Evolutionary conservation across 805 yeast species (phyloP).

Genomic region (Schwanniomyces occidentalis): DNA sequence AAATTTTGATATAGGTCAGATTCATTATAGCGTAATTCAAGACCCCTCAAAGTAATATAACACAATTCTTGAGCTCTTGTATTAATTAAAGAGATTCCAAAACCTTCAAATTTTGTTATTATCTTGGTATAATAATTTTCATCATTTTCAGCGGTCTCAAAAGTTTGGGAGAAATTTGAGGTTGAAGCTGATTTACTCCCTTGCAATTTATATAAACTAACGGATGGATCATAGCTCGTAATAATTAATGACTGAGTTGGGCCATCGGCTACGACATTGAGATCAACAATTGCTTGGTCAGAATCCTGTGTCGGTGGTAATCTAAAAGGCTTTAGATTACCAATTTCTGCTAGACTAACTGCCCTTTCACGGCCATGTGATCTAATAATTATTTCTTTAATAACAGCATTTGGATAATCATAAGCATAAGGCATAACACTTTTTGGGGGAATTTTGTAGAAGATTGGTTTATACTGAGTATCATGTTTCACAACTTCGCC

Average conservation of each 20-base stretch:
- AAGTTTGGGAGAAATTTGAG: conserved; percentile 42
- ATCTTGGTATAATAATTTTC: conserved; percentile 55
- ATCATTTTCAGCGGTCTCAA: conserved; percentile 56
- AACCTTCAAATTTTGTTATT: conserved; percentile 71
- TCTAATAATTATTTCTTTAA: conserved; percentile 76
- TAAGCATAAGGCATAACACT: conserved; percentile 98
- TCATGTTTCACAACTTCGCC: conserved; percentile 51
- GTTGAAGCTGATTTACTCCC: conserved; percentile 28
- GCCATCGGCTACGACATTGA: conserved; percentile 95
- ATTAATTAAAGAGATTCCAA: conserved; percentile 85
- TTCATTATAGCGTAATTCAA: conserved; percentile 78
- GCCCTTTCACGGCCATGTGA: conserved; percentile 73
- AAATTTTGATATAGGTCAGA: conserved; percentile 82
- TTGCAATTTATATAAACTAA: conserved; percentile 68
- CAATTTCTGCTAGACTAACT: conserved; percentile 89
- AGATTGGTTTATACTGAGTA: conserved; percentile 69
- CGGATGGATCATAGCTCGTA: conserved; percentile 75
- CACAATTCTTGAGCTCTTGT: conserved; percentile 72
- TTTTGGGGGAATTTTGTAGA: conserved; percentile 78
- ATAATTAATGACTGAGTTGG: conserved; percentile 88
- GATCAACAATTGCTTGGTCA: conserved; percentile 62
- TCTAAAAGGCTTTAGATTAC: conserved; percentile 84
- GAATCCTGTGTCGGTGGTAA: conserved; percentile 50
- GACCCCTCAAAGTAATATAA: conserved; percentile 78
- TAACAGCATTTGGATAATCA: conserved; percentile 91